Percentiles rank a stretch among this genome's conserved stretches.
Conservation (phyloP, 78 protist species). For the Salpingoeca rosetta region DNA sequence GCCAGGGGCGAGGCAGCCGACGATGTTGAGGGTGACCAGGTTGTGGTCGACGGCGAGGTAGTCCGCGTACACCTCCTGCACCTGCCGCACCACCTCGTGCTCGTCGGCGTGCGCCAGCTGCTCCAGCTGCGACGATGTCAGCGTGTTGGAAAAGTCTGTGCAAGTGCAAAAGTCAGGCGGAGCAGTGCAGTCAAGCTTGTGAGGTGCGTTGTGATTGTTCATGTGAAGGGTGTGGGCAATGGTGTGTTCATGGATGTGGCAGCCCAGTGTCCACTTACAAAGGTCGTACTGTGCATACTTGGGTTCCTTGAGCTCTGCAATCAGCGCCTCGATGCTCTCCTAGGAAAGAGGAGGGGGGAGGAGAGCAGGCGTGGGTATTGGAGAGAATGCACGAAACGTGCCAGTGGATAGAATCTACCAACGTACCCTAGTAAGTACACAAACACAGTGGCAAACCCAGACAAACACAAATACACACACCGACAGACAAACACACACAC, state of each 20-base stretch:
- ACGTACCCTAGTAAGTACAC: no score
- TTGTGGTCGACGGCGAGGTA: slow-evolving; percentile 60
- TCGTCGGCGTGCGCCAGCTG: slow-evolving; percentile 80
- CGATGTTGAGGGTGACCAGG: slow-evolving; percentile 48
- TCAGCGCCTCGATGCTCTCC: slow-evolving; percentile 46
- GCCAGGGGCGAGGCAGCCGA: neutral
- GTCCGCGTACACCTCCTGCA: slow-evolving; percentile 83
- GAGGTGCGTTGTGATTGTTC: no score
- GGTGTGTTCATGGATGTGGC: no score
- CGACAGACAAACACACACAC: neutral
- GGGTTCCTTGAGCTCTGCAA: slow-evolving; percentile 55
- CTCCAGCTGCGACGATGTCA: slow-evolving; percentile 27
- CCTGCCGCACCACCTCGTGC: slow-evolving; percentile 40
- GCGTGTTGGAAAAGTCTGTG: slow-evolving; percentile 73
- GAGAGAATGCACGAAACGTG: no score
- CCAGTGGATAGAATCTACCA: no score
- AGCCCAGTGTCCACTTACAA: no score
- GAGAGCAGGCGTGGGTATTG: no score
- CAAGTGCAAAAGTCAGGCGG: neutral
- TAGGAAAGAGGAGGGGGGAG: no score
- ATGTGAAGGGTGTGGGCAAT: no score
- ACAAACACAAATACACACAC: no score
- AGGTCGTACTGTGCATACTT: slow-evolving; percentile 75
- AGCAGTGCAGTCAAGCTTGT: no score
- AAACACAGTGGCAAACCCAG: no score